Percentiles rank a stretch among this genome's conserved stretches.
phyloP scores from a whole-genome alignment of 352 stramenopile species.

The Pythium graminicola region DNA sequence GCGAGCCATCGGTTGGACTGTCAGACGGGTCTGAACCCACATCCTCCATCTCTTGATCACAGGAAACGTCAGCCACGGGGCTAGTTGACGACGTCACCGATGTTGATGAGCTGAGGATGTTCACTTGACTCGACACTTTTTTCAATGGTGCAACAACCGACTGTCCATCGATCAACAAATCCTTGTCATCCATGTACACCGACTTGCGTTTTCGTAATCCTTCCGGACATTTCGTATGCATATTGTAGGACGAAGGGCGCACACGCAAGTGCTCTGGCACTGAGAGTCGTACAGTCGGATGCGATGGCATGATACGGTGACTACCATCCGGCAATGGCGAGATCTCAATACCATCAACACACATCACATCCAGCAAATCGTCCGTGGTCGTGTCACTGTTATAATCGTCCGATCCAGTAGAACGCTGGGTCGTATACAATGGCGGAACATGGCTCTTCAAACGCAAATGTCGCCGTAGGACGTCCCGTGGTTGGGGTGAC shows the following conservation, averaged over 20 bases:
- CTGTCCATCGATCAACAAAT: constrained; percentile 10
- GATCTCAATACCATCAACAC: constrained; percentile 62
- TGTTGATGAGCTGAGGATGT: constrained; percentile 29
- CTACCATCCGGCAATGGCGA: constrained; percentile 30
- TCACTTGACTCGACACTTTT: constrained; percentile 64
- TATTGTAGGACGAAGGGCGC: constrained; percentile 43
- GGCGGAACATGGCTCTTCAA: constrained; percentile 36
- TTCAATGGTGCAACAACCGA: constrained; percentile 33
- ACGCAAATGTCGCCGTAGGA: constrained; percentile 62
- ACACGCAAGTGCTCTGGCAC: constrained; percentile 49
- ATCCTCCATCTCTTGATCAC: constrained; percentile 11
- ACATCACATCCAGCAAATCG: constrained; percentile 29
- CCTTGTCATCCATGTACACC: constrained; percentile 40
- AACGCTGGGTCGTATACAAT: constrained; percentile 10
- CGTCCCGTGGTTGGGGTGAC: constrained; percentile 66
- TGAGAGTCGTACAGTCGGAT: constrained; percentile 33
- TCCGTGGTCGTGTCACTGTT: constrained; percentile 22
- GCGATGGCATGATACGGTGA: constrained; percentile 18
- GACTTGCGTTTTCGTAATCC: constrained; percentile 76
- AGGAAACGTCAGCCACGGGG: constrained; percentile 2
- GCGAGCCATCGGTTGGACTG: constrained; percentile 8
- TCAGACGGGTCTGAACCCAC: constrained; percentile 6
- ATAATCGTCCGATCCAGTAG: constrained; percentile 20
- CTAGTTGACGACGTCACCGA: neutral
- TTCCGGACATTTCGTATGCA: constrained; percentile 59